Base-by-base conservation (phyloP, 345 rosid genomes). In the Hypericum androsaemum region DNA sequence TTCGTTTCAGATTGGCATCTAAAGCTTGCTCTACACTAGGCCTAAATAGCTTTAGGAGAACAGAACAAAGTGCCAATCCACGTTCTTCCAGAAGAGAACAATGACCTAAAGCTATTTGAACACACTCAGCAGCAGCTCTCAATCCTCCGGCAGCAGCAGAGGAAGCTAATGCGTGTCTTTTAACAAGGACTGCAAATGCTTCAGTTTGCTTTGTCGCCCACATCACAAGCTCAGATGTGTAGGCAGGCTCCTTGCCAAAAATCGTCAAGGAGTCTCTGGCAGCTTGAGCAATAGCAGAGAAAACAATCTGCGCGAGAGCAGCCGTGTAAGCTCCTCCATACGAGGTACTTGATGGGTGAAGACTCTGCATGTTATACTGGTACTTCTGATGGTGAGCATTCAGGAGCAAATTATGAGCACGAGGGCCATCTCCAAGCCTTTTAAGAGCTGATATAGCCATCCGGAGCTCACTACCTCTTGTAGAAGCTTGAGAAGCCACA, bases 241-340 rank as follows among this genome's bases (percentile, higher is more conserved):
- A 94, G 52, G 94, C 88, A 37, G 78, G 81, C 73, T 88, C 97
- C 57, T 72, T 77, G 43, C 97, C 95, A 64, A 88, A 94, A 54
- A 88, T 88, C 51, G 77, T 53, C 66, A 82, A 50, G 4, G 97
- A 94, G 74, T 88, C 97, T 65, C 67, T 77, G 46, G 99, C 94
- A 41, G 97, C 97, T 73, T 88, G 99, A 64, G 94, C 77, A 65
- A 94, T 80, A 57, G 99, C 89, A 56, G 99, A 94, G 60, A 94
- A 94, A 12, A 88, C 95, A 66, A 94, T 73, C 79, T 94, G 99
- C 28, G 99, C 83, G 32, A 94, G 89, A 15, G 97, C 95, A 64
- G 99, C 99, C 62, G 97, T 94, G 67, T 94, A 94, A 36, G 99
- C 99, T 64, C 99, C 99, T 59, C 99, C 99, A 64, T 81, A 84